Evolutionary conservation across 352 stramenopile species (phyloP).

Genomic region (Peronospora tabacina): DNA sequence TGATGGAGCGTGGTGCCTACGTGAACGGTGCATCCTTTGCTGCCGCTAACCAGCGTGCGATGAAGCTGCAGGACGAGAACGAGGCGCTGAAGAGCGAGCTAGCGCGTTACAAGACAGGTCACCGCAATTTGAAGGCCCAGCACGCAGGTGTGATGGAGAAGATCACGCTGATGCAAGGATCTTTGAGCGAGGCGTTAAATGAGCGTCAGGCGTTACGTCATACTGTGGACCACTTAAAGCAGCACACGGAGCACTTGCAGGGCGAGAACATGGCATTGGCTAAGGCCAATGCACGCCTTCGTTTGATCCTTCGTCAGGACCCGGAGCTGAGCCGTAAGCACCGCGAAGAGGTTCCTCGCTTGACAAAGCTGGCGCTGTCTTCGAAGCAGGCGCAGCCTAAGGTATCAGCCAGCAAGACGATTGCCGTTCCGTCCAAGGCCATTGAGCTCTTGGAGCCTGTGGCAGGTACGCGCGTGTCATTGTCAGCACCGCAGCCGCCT

Average conservation of each 20-base stretch:
- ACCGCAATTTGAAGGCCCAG: conserved; percentile 77
- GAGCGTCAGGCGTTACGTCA: conserved; percentile 68
- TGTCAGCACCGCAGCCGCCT: conserved; percentile 43
- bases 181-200: conserved; percentile 58
- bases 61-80: conserved; percentile 82
- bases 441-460: conserved; percentile 39
- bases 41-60: conserved; percentile 74
- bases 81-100: conserved; percentile 70
- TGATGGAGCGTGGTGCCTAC: conserved; percentile 83
- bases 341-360: conserved; percentile 72
- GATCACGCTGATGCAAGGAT: conserved; percentile 68
- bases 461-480: conserved; percentile 39
- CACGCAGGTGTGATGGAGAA: conserved; percentile 77
- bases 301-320: conserved; percentile 77
- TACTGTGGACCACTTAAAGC: conserved; percentile 60
- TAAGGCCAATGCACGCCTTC: conserved; percentile 76
- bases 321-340: conserved; percentile 78
- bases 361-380: conserved; percentile 73
- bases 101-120: conserved; percentile 73
- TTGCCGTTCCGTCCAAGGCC: conserved; percentile 25
- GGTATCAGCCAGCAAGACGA: conserved; percentile 35
- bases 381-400: conserved; percentile 60
- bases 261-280: conserved; percentile 78
- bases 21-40: conserved; percentile 83
- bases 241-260: conserved; percentile 72